These are phyloP conservation scores for Rhazya stricta DNA, from an alignment of 257 asterid genomes.

Conservation along the genomic window DNA sequence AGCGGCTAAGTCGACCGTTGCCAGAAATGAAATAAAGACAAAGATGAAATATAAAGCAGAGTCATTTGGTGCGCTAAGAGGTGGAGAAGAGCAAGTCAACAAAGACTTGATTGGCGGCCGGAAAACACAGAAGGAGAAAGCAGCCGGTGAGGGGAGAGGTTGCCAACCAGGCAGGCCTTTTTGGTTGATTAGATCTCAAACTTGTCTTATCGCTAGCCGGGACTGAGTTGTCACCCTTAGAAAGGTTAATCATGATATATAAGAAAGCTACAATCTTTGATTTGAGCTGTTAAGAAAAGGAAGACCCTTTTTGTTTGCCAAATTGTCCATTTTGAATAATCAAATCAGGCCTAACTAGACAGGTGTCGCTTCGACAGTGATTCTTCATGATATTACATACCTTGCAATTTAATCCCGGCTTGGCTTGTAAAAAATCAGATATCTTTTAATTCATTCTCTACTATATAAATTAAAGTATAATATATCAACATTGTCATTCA, in stretches of 20 bases:
- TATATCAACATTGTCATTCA: too few relatives aligned
- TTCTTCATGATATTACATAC: neutral
- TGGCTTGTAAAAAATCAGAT: too few relatives aligned
- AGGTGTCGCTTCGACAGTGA: neutral
- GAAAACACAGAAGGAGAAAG: slow-evolving; percentile 9
- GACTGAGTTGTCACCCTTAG: slow-evolving; percentile 39
- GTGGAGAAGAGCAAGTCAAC: slow-evolving; percentile 7
- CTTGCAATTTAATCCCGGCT: too few relatives aligned
- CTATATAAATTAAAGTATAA: too few relatives aligned
- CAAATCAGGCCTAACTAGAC: slow-evolving; percentile 8
- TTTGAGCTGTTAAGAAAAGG: slow-evolving; percentile 11
- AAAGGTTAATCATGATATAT: slow-evolving; percentile 31
- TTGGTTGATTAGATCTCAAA: slow-evolving; percentile 24
- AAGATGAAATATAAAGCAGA: neutral
- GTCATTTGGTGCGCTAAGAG: neutral
- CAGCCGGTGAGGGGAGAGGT: slow-evolving; percentile 7
- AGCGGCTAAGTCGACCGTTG: neutral
- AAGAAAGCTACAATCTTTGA: slow-evolving; percentile 22
- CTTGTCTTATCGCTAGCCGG: slow-evolving; percentile 28
- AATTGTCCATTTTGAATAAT: slow-evolving; percentile 17
- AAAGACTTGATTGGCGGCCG: slow-evolving; percentile 27
- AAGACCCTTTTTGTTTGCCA: slow-evolving; percentile 4
- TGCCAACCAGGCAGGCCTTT: neutral
- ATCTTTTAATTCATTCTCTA: too few relatives aligned
- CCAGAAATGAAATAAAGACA: neutral